Base-by-base conservation (phyloP, 106 monocot species). In the Acanthochlamys bracteata region DNA sequence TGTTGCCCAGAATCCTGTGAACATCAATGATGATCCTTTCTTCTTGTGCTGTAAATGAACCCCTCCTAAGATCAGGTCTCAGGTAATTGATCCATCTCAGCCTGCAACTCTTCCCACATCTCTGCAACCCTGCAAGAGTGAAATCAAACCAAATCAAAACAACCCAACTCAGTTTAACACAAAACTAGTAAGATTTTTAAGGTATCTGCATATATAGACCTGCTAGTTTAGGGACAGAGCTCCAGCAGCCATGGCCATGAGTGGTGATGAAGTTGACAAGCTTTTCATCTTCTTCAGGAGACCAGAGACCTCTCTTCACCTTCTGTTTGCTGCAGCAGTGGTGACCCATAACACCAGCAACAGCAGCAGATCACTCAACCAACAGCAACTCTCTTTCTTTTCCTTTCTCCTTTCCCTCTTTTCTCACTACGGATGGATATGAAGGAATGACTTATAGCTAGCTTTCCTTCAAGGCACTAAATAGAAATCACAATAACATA, bases 291-390 rank as follows among this genome's bases (percentile, higher is more conserved):
- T 82, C 82, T 66, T 82, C 82, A 53, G 86, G 86, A 69, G 86
- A 86, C 86, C 86, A 86, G 10, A 86, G 67, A 16, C 86, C 86
- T 64, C 86, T 75, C 73, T 82, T 82, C 42, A 86, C 82, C 76
- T 88, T 88, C 75, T 88, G 83, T 77, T 83, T 88, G 66, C 77
- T 83, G 74, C 88, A 88, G 75, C 88, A 88, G 56, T 83, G 88
- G 63, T 88, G 88, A 71, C 88, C 88, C 88, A 87, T 87, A 25
- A 19, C 67, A 43, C 14, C 21, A 13, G 20, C 63, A 40, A 41
- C 20, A 57, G 24, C 49, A 49, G 49, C 6, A 49, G 49, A 49
- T 12, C 49, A 14, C 56, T 57, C 10, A 57, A 57, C 56, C 16
- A 11, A 49, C 15, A 49, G 7, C 43, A 14, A 12, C 9, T 14